Conservation (phyloP, 75 land plant species). For the Isoetes taiwanensis region DNA sequence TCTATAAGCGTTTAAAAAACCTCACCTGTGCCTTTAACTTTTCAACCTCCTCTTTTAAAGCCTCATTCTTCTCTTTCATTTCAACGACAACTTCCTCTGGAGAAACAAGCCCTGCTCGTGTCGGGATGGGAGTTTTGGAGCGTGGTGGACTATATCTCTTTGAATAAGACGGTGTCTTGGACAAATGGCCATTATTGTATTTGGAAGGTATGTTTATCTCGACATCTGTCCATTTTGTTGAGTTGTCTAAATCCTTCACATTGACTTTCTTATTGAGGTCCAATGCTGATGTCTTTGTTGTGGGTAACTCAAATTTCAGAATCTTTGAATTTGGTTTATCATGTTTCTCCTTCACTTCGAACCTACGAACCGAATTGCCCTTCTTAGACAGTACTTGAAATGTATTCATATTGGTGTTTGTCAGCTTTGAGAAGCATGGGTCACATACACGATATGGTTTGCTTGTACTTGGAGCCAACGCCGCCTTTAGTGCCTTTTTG, state of each 20-base stretch:
- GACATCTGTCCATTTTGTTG: too few species aligned
- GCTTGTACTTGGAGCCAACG: neutral
- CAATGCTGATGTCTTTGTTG: constrained; percentile 41
- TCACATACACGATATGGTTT: constrained; percentile 2
- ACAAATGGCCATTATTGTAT: neutral
- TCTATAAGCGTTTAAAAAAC: too few species aligned
- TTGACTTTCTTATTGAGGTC: too few species aligned
- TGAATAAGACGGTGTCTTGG: constrained; percentile 52
- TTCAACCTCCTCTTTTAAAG: constrained; percentile 37
- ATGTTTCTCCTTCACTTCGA: constrained; percentile 42
- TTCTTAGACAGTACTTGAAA: too few species aligned
- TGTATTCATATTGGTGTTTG: neutral
- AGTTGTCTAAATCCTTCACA: neutral
- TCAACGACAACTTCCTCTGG: constrained; percentile 33
- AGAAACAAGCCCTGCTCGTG: constrained; percentile 21
- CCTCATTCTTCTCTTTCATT: constrained; percentile 42
- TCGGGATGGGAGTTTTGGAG: constrained; percentile 32
- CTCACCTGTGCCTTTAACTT: constrained; percentile 52
- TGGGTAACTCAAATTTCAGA: constrained; percentile 30
- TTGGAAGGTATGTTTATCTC: neutral
- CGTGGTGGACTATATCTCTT: constrained; percentile 38
- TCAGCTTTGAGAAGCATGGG: neutral
- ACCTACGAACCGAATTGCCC: constrained; percentile 20
- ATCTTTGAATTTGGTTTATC: constrained; percentile 37
- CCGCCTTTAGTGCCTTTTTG: neutral